Conservation (phyloP, 192 early-diverging fungal species). For the Rhizophlyctis rosea region DNA sequence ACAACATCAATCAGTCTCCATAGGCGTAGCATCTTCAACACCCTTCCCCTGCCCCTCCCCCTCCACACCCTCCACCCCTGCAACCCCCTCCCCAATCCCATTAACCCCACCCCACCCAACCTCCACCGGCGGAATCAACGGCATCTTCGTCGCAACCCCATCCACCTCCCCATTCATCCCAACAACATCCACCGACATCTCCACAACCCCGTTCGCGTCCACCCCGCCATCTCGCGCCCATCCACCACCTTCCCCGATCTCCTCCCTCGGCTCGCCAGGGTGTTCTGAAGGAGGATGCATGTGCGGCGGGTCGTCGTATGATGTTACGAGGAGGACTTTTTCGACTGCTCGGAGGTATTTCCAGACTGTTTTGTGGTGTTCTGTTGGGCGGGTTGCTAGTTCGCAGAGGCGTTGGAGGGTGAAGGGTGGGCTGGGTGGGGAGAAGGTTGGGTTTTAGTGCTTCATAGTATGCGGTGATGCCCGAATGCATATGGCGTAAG, state of each 20-base stretch:
- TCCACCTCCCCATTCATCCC: background rate
- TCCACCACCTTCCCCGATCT: background rate
- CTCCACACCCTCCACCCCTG: background rate
- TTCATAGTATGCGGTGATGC: background rate
- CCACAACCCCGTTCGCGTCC: background rate
- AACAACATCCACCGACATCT: background rate
- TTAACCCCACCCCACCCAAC: too few relatives aligned
- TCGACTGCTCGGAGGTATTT: conserved; percentile 25
- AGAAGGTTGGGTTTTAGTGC: background rate
- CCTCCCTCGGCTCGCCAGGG: background rate
- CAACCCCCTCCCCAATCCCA: background rate
- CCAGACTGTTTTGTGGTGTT: conserved; percentile 14
- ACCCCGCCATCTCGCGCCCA: background rate
- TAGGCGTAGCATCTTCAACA: background rate
- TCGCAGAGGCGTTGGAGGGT: conserved; percentile 21
- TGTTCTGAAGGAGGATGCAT: background rate
- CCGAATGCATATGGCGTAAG: background rate
- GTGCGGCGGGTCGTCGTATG: conserved; percentile 3
- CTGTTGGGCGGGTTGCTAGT: conserved; percentile 12
- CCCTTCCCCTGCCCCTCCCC: background rate
- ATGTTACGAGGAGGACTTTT: conserved; percentile 25
- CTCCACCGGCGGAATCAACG: too few relatives aligned
- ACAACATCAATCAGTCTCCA: conserved; percentile 9
- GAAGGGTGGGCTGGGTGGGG: conserved; percentile 11
- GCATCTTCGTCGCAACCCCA: background rate